Evolutionary conservation across 2,329 filamentous ascomycete species (phyloP).

Genomic region (Epichloe gansuensis): DNA sequence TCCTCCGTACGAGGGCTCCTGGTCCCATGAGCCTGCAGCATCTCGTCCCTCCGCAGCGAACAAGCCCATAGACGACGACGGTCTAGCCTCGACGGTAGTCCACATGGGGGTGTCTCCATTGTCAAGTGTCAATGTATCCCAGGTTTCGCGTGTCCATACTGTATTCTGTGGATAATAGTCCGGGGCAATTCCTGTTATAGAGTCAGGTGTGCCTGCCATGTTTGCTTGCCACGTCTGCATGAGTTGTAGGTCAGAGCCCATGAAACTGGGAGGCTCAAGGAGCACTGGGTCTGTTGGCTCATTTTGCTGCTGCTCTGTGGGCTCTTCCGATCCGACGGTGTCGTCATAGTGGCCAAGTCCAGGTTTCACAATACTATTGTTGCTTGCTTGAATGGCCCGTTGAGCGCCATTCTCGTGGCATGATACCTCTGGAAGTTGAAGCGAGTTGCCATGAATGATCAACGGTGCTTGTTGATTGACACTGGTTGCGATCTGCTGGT

Average conservation of each 20-base stretch:
- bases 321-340: not conserved
- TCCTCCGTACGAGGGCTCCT: not conserved
- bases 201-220: not conserved
- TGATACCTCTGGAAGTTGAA: not conserved
- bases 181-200: not conserved
- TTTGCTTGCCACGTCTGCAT: not conserved
- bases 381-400: not conserved
- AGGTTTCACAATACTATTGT: not conserved
- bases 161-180: not conserved
- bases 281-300: not conserved
- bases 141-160: not conserved
- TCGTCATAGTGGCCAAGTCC: not conserved
- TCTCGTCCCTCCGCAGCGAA: not conserved
- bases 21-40: not conserved
- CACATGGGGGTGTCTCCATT: not conserved
- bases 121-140: not conserved
- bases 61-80: not conserved
- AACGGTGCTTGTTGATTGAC: not conserved
- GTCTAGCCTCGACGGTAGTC: not conserved
- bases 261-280: not conserved
- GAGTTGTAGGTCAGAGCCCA: not conserved
- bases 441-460: not conserved
- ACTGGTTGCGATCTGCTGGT: not conserved
- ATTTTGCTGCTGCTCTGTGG: not conserved
- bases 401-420: not conserved